These are phyloP conservation scores for Clarkia xantiana DNA, from an alignment of 345 rosid species.

Conservation along the genomic window DNA sequence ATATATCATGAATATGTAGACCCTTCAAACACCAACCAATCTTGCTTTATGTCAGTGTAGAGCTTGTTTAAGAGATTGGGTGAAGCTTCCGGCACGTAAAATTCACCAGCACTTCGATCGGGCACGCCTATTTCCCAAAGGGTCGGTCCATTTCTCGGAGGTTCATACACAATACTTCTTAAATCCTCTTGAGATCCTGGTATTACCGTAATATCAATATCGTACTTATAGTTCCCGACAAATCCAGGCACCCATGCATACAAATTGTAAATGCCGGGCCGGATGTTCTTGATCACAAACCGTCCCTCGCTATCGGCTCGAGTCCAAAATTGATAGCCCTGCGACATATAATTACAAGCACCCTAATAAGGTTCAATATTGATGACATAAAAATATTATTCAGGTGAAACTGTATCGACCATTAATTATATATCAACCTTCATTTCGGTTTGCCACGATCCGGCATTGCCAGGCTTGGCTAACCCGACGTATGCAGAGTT, in stretches of 20 bases:
- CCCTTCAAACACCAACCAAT: constrained; percentile 5
- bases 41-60: neutral
- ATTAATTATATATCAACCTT: constrained; percentile 11
- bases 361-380: too few relatives aligned
- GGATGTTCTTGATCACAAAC: constrained; percentile 20
- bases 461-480: constrained; percentile 26
- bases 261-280: constrained; percentile 18
- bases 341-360: neutral
- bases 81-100: constrained; percentile 20
- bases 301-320: constrained; percentile 13
- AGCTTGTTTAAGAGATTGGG: constrained; percentile 16
- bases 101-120: constrained; percentile 25
- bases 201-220: constrained; percentile 6
- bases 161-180: constrained; percentile 14
- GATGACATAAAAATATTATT: too few relatives aligned
- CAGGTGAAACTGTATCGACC: neutral
- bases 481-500: constrained; percentile 23
- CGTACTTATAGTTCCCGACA: constrained; percentile 22
- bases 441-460: constrained; percentile 30
- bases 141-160: constrained; percentile 33
- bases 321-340: constrained; percentile 36
- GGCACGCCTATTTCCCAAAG: constrained; percentile 36
- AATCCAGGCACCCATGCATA: constrained; percentile 29
- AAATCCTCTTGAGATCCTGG: constrained; percentile 17
- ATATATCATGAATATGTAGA: neutral